Conservation (phyloP, 116 monocot genomes). For the Trichopus zeylanicus region DNA sequence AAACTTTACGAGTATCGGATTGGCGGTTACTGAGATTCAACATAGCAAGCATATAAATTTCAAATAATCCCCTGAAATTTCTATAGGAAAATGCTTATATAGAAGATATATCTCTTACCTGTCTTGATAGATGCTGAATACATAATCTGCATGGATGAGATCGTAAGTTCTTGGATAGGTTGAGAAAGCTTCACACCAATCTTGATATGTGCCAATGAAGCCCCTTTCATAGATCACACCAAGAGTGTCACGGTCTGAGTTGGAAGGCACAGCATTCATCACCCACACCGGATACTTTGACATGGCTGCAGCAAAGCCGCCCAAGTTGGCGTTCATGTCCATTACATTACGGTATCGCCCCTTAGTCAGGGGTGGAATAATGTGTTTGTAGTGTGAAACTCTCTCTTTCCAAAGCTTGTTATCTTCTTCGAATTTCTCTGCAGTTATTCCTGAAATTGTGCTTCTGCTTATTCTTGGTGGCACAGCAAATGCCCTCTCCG, state of each 20-base stretch:
- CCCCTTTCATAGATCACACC: constrained; percentile 37
- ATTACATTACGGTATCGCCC: constrained; percentile 35
- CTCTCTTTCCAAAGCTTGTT: constrained; percentile 22
- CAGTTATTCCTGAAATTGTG: constrained; percentile 16
- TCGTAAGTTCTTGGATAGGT: constrained; percentile 50
- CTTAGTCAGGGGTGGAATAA: constrained; percentile 16
- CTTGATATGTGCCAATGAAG: constrained; percentile 45
- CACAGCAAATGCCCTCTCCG: constrained; percentile 20
- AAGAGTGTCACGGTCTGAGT: constrained; percentile 22
- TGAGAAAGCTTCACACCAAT: constrained; percentile 51
- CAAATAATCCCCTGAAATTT: background rate
- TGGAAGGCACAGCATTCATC: constrained; percentile 33
- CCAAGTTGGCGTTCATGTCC: constrained; percentile 42
- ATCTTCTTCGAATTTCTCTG: constrained; percentile 17
- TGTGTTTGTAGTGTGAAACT: constrained; percentile 17
- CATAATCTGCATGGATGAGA: constrained; percentile 27
- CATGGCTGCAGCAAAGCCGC: constrained; percentile 30
- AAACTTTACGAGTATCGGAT: too few species aligned
- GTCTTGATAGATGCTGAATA: constrained; percentile 34
- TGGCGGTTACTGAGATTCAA: too few species aligned
- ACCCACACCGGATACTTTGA: constrained; percentile 31
- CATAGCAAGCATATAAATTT: too few species aligned
- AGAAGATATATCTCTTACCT: constrained; percentile 15
- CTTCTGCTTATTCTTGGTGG: constrained; percentile 30
- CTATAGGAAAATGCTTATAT: background rate